Percentiles rank a stretch among this genome's conserved stretches.
Evolutionary conservation across 2,329 filamentous ascomycete genomes (phyloP).

Genomic region (Metarhizium brunneum): DNA sequence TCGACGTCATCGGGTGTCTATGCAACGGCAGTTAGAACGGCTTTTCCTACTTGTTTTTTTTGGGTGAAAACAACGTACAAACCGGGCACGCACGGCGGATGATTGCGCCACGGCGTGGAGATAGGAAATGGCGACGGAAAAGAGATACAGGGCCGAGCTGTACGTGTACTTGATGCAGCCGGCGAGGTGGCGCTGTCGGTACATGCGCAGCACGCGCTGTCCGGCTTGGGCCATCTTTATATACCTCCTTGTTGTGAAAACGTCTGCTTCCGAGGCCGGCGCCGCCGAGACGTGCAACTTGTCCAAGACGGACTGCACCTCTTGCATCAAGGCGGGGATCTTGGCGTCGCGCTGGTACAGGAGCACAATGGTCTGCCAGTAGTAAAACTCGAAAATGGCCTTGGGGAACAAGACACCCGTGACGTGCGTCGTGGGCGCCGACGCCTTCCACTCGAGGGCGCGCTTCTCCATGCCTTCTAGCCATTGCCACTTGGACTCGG

Average conservation of each 20-base stretch:
- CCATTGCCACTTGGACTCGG: conserved; percentile 68
- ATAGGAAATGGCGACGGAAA: conserved; percentile 94
- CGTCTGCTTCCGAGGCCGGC: neutral
- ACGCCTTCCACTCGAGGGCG: conserved; percentile 76
- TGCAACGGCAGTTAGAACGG: conserved; percentile 2
- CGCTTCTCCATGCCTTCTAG: conserved; percentile 76
- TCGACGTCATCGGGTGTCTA: conserved; percentile 90
- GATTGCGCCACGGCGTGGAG: conserved; percentile 98
- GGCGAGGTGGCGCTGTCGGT: conserved; percentile 76
- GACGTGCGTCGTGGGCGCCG: conserved; percentile 64
- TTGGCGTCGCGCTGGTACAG: conserved; percentile 83
- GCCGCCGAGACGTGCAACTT: neutral
- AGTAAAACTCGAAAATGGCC: conserved; percentile 87
- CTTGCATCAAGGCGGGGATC: conserved; percentile 56
- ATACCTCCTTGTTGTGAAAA: conserved; percentile 56
- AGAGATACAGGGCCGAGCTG: conserved; percentile 86
- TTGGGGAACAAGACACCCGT: conserved; percentile 83
- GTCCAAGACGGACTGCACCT: neutral
- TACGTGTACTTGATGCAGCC: conserved; percentile 93
- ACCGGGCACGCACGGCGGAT: conserved; percentile 69
- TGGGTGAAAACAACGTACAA: conserved; percentile 41
- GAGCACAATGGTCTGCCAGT: conserved; percentile 95
- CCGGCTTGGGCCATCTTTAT: conserved; percentile 90
- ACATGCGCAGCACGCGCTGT: conserved; percentile 82
- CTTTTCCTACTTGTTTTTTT: conserved; percentile 19